These are phyloP conservation scores for Myxozyma kluyveri DNA, from an alignment of 805 yeast genomes.

Conservation along the genomic window DNA sequence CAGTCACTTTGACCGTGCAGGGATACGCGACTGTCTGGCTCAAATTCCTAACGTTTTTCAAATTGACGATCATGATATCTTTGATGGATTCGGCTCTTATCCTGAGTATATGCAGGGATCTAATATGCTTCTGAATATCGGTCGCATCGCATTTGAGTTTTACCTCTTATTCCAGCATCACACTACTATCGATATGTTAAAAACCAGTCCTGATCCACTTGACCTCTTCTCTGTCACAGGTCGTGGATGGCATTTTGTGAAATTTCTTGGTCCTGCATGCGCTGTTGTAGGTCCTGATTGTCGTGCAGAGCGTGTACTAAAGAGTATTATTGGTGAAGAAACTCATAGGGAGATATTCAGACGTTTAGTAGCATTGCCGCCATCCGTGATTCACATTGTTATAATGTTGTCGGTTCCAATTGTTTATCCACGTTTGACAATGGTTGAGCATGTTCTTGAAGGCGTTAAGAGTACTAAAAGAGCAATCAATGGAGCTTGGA, in stretches of 20 bases:
- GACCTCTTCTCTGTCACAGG: slow-evolving; percentile 42
- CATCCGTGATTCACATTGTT: slow-evolving; percentile 67
- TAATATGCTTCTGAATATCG: slow-evolving; percentile 67
- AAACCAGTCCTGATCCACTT: slow-evolving; percentile 21
- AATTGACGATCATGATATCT: slow-evolving; percentile 93
- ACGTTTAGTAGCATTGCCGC: slow-evolving; percentile 57
- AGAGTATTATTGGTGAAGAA: slow-evolving; percentile 51
- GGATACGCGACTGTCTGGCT: slow-evolving; percentile 73
- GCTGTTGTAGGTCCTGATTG: slow-evolving; percentile 83
- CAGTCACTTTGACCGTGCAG: slow-evolving; percentile 83
- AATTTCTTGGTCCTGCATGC: slow-evolving; percentile 70
- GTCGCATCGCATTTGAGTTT: slow-evolving; percentile 75
- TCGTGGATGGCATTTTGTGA: slow-evolving; percentile 72
- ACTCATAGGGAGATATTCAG: slow-evolving; percentile 63
- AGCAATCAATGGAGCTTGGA: slow-evolving; percentile 28
- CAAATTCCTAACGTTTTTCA: slow-evolving; percentile 83
- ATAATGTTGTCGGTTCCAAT: slow-evolving; percentile 93
- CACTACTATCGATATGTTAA: slow-evolving; percentile 43
- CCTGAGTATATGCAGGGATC: slow-evolving; percentile 68
- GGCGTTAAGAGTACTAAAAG: slow-evolving; percentile 40
- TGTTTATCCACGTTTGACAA: slow-evolving; percentile 88
- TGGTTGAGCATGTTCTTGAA: slow-evolving; percentile 76
- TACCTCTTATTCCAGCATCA: slow-evolving; percentile 93
- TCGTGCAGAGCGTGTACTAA: slow-evolving; percentile 78
- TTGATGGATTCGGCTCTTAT: slow-evolving; percentile 95